phyloP scores from a whole-genome alignment of 1,284 basidiomycete species.

The Cutaneotrichosporon sp. region DNA sequence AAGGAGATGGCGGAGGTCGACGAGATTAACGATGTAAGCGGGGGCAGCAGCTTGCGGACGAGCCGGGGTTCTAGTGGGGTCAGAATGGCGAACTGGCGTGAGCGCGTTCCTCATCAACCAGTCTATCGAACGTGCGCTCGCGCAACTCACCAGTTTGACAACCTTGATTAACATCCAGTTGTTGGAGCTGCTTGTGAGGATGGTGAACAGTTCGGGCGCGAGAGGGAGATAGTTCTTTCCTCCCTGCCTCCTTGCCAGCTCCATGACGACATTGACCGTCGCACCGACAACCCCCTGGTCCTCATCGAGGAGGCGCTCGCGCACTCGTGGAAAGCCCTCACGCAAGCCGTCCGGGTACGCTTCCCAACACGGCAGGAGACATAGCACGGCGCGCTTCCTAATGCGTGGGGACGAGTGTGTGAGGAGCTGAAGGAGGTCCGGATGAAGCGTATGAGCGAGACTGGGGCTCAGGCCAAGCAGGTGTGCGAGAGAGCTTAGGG shows the following conservation, averaged over 20 bases:
- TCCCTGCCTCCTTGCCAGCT: slow-evolving; percentile 69
- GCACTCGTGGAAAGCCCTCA: slow-evolving; percentile 64
- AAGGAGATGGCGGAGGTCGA: slow-evolving; percentile 94
- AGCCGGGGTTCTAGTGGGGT: slow-evolving; percentile 88
- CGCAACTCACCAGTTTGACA: slow-evolving; percentile 73
- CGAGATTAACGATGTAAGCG: slow-evolving; percentile 89
- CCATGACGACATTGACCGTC: slow-evolving; percentile 89
- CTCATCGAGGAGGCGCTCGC: slow-evolving; percentile 79
- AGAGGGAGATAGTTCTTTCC: slow-evolving; percentile 74
- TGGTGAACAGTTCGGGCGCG: slow-evolving; percentile 87
- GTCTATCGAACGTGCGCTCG: too few species aligned
- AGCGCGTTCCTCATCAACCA: not conserved
- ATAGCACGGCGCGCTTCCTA: slow-evolving; percentile 81
- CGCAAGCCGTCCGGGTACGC: slow-evolving; percentile 71
- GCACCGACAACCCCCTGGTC: slow-evolving; percentile 88
- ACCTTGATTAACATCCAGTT: slow-evolving; percentile 99
- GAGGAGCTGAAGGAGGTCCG: slow-evolving; percentile 80
- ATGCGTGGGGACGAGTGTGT: slow-evolving; percentile 85
- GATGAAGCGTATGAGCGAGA: slow-evolving; percentile 79
- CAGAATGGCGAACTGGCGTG: slow-evolving; percentile 73
- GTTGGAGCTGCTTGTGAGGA: slow-evolving; percentile 91
- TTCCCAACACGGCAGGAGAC: slow-evolving; percentile 69
- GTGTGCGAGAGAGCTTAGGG: slow-evolving; percentile 81
- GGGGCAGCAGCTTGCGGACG: slow-evolving; percentile 87
- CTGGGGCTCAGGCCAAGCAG: slow-evolving; percentile 85